Evolutionary conservation across 176 grass and related monocot genomes (phyloP).

Genomic region (Hordeum vulgare): DNA sequence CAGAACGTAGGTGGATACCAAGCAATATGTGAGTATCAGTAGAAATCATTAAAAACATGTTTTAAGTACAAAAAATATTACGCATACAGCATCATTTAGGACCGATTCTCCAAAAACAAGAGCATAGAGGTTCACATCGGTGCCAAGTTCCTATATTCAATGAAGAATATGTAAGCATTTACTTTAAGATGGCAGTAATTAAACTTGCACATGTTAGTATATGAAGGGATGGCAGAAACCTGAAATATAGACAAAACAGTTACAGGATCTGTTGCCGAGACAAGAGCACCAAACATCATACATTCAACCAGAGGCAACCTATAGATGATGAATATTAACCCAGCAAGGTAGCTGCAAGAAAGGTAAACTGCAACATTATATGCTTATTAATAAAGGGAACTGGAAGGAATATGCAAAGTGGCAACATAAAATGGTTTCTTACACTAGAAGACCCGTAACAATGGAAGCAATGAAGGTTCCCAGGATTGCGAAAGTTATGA

Average conservation of each 20-base stretch:
- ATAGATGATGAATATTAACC: slow-evolving; percentile 74
- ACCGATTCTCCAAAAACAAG: slow-evolving; percentile 95
- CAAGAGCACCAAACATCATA: slow-evolving; percentile 98
- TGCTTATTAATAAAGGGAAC: not conserved
- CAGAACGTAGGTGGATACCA: slow-evolving; percentile 14
- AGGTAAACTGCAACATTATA: not conserved
- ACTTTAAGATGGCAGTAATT: not conserved
- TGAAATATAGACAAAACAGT: slow-evolving; percentile 97
- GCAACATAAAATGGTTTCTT: slow-evolving; percentile 29
- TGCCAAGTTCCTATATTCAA: slow-evolving; percentile 72
- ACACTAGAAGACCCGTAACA: slow-evolving; percentile 80
- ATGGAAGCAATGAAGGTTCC: slow-evolving; percentile 91
- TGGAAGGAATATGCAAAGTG: slow-evolving; percentile 3
- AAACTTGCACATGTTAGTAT: not conserved
- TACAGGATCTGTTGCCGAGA: slow-evolving; percentile 97
- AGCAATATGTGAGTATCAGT: slow-evolving; percentile 25
- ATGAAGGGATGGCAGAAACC: slow-evolving; percentile 35
- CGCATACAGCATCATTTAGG: slow-evolving; percentile 85
- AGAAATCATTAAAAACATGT: slow-evolving; percentile 16
- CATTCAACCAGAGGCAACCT: slow-evolving; percentile 81
- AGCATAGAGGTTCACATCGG: slow-evolving; percentile 88
- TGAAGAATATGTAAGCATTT: not conserved
- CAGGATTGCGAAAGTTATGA: slow-evolving; percentile 87
- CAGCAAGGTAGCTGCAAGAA: slow-evolving; percentile 63
- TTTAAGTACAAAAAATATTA: not conserved